Base-by-base conservation (phyloP, 441 rosid genomes). In the Isatis lusitanica region DNA sequence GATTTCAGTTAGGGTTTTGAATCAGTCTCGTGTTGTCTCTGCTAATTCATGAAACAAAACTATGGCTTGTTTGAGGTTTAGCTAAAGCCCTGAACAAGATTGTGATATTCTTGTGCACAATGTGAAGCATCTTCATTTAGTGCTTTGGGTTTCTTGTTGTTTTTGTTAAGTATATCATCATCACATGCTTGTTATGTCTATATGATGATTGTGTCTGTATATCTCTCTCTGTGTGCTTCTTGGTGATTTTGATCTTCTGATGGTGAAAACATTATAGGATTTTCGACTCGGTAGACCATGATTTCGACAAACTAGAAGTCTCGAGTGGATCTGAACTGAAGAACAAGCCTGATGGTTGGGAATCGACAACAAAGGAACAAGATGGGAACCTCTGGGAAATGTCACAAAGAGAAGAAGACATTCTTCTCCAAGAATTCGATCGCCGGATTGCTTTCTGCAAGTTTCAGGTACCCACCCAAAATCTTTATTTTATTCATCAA, bases 321-420 rank as follows among this genome's bases (percentile, higher is more conserved):
- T 72, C 88, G 9, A 82, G 86, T 82, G 78, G 90, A 40, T 78
- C 91, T 4, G 94, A 88, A 74, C 70, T 89, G 63, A 87, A 92
- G 74, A 89, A 85, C 80, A 92, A 92, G 84, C 94, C 99, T 9
- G 98, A 89, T 79, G 97, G 98, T 16, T 94, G 99, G 99, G 96
- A 94, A 83, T 86, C 96, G 69, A 86, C 88, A 8, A 72, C 94
- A 18, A 92, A 87, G 76, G 86, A 83, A 30, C 91, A 85, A 72
- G 99, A 92, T 52, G 97, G 94, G 18, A 91, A 87, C 63, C 75
- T 90, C 38, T 94, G 98, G 98, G 97, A 92, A 51, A 91, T 92
- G 98, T 84, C 96, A 66, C 97, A 92, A 79, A 87, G 98, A 78
- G 98, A 92, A 77, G 97, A 92, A 82, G 98, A 94, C 73, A 91